These are phyloP conservation scores for Lentinula sp. DNA, from an alignment of 768 basidiomycete species.

Conservation along the genomic window DNA sequence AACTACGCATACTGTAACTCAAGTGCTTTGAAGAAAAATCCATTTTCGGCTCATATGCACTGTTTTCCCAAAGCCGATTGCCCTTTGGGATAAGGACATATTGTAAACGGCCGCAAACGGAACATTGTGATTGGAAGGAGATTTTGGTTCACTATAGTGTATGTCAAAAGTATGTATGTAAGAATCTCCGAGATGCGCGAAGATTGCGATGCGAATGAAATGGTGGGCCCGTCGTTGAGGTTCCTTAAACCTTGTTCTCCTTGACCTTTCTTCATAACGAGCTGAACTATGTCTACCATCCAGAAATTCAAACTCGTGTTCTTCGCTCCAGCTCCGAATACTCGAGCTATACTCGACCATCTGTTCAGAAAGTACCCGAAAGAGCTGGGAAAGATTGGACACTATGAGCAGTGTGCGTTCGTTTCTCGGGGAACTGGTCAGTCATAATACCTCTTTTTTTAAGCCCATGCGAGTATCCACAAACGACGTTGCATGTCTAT, in stretches of 20 bases:
- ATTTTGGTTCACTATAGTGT: not conserved
- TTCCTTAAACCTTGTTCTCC: not conserved
- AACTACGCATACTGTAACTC: too few relatives aligned
- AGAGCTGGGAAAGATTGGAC: constrained; percentile 44
- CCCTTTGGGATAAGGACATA: too few relatives aligned
- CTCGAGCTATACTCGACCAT: constrained; percentile 33
- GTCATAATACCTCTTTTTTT: constrained; percentile 10
- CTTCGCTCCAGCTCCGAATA: constrained; percentile 38
- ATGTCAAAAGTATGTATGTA: not conserved
- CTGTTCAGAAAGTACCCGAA: constrained; percentile 39
- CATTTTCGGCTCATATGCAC: too few relatives aligned
- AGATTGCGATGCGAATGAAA: too few relatives aligned
- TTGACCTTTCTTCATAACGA: too few relatives aligned
- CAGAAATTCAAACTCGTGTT: constrained; percentile 46
- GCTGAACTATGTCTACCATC: constrained; percentile 9
- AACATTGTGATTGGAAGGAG: not conserved
- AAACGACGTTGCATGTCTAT: constrained; percentile 2
- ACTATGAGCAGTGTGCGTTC: constrained; percentile 52
- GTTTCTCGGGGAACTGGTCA: constrained; percentile 45
- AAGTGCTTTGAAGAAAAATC: too few relatives aligned
- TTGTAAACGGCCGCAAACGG: not conserved
- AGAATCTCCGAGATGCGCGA: not conserved
- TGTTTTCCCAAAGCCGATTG: too few relatives aligned
- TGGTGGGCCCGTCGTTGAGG: not conserved
- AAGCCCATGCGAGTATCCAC: not conserved